Base-by-base conservation (phyloP, 129 eudicot species). In the Deinandra increscens region DNA sequence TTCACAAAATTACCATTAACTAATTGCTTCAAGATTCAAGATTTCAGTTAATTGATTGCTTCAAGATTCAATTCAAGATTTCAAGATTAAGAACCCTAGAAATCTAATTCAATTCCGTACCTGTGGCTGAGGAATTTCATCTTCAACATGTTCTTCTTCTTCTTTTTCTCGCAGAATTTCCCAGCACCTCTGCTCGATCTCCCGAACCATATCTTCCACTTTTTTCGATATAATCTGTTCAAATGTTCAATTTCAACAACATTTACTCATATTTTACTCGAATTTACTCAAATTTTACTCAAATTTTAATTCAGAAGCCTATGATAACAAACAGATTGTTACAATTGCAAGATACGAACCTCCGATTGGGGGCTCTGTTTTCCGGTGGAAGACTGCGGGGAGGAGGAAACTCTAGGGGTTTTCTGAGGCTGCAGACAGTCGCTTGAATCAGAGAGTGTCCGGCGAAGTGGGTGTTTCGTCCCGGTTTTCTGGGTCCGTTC, bases 181-280 rank as follows among this genome's bases (percentile, higher is more conserved):
- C 73, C 60, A 34, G 34, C 73, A 68, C 62, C 73, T 68, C 11
- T 68, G 62, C 33, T 68, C 73, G 17, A 68, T 50, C 48, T 50
- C 73, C 20, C 34, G 50, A 36, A 68, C 36, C 46, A 68, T 34
- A 50, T 68, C 73, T 50, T 68, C 48, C 33, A 68, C 41, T 33
- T 68, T 68, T 1, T 11, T 68, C 62, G 18, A 9, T 6, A 20
- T 6, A 29, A 58, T 19, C 73, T 50, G 48, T 39, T 12, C 9
- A 41, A 1, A 5, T 6, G 7, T 12, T n/a, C 1, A 13, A 1
- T 6, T 17, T 6, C 31, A 26, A 26, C 31, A 3, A 26, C 31
- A 26, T 26, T 26, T 26, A 26, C 31, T 26, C 31, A 26, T 26
- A 26, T 26, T 26, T 26, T 34, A n/a, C n/a, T n/a, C n/a, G n/a